phyloP scores from a whole-genome alignment of 2,329 filamentous ascomycete genomes.

The Orbilia ellipsospora region DNA sequence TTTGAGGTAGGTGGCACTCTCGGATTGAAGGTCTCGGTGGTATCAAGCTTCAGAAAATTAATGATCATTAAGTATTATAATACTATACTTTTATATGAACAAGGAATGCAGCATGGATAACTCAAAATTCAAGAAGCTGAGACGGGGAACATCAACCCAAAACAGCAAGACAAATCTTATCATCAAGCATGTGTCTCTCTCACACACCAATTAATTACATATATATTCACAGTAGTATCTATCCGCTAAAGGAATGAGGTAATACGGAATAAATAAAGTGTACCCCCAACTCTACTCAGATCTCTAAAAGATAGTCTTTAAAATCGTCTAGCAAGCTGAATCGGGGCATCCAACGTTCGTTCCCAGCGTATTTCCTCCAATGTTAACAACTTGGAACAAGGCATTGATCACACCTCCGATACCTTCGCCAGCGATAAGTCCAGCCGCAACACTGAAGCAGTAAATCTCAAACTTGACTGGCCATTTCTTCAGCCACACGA shows the following conservation, averaged over 20 bases:
- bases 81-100: no score
- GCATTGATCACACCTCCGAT: conserved; percentile 74
- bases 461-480: conserved; percentile 69
- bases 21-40: no score
- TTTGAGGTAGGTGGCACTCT: no score
- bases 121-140: conserved; percentile 13
- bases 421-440: conserved; percentile 73
- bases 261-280: conserved; percentile 7
- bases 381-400: conserved; percentile 64
- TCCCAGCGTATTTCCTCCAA: conserved; percentile 62
- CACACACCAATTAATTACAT: no score
- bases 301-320: no score
- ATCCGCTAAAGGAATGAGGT: not conserved
- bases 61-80: no score
- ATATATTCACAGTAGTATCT: no score
- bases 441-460: conserved; percentile 71
- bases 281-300: no score
- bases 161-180: not conserved
- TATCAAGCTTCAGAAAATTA: no score
- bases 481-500: conserved; percentile 69
- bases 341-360: conserved; percentile 64
- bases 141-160: not conserved
- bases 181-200: no score
- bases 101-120: no score
- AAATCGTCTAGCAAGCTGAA: conserved; percentile 27